phyloP scores from a whole-genome alignment of 805 yeast species.

The Cyberlindnera mycetangii region DNA sequence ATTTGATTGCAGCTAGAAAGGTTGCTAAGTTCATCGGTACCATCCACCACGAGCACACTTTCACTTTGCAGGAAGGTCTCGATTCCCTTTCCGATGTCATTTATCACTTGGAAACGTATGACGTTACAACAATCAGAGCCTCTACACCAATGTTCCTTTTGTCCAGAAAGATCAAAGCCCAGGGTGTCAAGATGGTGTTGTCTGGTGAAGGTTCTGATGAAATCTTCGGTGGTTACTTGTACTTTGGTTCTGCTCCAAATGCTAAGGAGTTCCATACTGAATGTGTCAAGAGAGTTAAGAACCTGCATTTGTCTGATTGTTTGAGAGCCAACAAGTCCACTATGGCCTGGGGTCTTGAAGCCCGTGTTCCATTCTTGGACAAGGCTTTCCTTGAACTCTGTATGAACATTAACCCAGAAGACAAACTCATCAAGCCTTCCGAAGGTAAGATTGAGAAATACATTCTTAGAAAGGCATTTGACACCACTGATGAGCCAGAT shows the following conservation, averaged over 20 bases:
- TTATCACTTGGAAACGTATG: conserved; percentile 94
- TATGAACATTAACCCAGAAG: conserved; percentile 93
- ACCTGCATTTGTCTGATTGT: conserved; percentile 96
- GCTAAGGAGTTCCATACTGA: conserved; percentile 93
- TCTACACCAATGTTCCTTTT: conserved; percentile 98
- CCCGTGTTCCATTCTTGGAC: conserved; percentile 98
- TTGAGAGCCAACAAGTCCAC: conserved; percentile 98
- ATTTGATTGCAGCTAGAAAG: conserved; percentile 90
- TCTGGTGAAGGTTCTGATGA: conserved; percentile 99
- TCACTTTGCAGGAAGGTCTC: conserved; percentile 94
- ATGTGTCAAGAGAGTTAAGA: conserved; percentile 93
- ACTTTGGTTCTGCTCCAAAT: conserved; percentile 95
- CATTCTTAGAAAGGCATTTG: conserved; percentile 96
- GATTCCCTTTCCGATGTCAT: conserved; percentile 95
- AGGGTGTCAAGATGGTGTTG: conserved; percentile 98
- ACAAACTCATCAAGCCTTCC: conserved; percentile 74
- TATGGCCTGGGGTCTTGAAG: conserved; percentile 99
- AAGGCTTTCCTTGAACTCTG: conserved; percentile 85
- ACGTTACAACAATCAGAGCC: conserved; percentile 98
- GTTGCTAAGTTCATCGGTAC: conserved; percentile 97
- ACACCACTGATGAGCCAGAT: conserved; percentile 78
- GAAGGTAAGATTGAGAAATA: conserved; percentile 89
- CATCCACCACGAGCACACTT: conserved; percentile 96
- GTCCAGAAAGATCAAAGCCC: conserved; percentile 96
- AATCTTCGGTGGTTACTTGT: conserved; percentile 96